Percentiles rank a stretch among this genome's conserved stretches.
phyloP scores from a whole-genome alignment of 106 monocot genomes.

The Dioscorea zingiberensis region DNA sequence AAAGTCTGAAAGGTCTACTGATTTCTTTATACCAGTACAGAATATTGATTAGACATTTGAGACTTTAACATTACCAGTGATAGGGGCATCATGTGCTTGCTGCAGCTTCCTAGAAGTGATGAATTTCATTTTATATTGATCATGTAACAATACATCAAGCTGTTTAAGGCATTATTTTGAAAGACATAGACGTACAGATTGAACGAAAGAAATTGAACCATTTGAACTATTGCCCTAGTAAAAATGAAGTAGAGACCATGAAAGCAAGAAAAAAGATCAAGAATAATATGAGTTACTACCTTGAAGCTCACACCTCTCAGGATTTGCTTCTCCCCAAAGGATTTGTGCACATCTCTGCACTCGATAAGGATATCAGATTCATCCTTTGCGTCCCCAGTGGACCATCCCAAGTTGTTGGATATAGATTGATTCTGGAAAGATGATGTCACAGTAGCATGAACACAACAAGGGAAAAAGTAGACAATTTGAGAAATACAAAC shows the following conservation, averaged over 20 bases:
- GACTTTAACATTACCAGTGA: too few relatives aligned
- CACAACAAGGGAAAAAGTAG: too few relatives aligned
- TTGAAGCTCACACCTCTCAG: conserved; percentile 87
- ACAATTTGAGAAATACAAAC: too few relatives aligned
- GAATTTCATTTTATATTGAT: too few relatives aligned
- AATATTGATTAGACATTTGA: too few relatives aligned
- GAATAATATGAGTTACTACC: conserved; percentile 29
- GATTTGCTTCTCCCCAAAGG: conserved; percentile 86
- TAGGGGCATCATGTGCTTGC: too few relatives aligned
- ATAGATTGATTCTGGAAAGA: conserved; percentile 27
- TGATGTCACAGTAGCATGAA: not conserved
- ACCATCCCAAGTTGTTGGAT: conserved; percentile 22
- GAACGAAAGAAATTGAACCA: not conserved
- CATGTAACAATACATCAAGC: not conserved
- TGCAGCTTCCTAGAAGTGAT: too few relatives aligned
- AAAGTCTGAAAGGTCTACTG: too few relatives aligned
- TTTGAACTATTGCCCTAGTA: too few relatives aligned
- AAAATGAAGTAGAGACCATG: too few relatives aligned
- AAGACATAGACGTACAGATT: not conserved
- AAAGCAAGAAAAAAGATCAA: not conserved
- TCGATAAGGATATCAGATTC: conserved; percentile 71
- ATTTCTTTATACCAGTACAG: too few relatives aligned
- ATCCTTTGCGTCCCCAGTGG: conserved; percentile 13
- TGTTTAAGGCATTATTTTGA: not conserved
- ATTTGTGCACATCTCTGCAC: conserved; percentile 87